A percentile compares a stretch with the other conserved stretches of the same genome.
These are phyloP conservation scores for Cercis canadensis DNA, from an alignment of 306 rosid species.

Conservation along the genomic window DNA sequence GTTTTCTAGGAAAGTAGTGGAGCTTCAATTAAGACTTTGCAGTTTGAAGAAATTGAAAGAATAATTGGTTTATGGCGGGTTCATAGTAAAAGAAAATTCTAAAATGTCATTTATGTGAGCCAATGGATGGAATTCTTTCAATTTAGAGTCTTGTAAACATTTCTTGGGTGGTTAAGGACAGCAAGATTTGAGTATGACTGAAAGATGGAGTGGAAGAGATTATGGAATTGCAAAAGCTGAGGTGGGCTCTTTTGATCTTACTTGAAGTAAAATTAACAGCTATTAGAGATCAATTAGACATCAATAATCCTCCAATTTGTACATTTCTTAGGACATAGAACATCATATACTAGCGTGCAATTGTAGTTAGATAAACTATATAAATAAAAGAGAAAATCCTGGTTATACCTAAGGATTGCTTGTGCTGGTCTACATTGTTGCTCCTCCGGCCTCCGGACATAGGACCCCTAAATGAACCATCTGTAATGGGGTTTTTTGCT, in stretches of 20 bases:
- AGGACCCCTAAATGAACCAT: too few species aligned
- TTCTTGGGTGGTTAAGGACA: too few species aligned
- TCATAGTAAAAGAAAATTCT: not conserved
- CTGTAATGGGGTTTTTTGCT: conserved; percentile 5
- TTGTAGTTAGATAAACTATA: conserved; percentile 12
- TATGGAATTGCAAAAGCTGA: not conserved
- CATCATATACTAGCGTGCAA: not conserved
- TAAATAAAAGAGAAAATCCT: conserved; percentile 9
- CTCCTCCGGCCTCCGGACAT: too few species aligned
- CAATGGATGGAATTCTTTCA: conserved; percentile 2
- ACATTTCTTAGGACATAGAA: not conserved
- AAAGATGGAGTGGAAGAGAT: conserved; percentile 9
- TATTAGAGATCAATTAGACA: conserved; percentile 1
- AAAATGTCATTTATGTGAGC: conserved; percentile 9
- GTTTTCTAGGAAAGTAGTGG: not conserved
- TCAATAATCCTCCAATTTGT: not conserved
- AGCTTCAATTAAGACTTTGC: not conserved
- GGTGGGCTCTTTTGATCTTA: not conserved
- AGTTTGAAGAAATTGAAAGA: not conserved
- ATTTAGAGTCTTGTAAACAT: too few species aligned
- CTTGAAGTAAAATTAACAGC: conserved; percentile 2
- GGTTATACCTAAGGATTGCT: conserved; percentile 26
- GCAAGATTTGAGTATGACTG: not conserved
- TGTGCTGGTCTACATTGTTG: conserved; percentile 17
- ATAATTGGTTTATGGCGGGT: not conserved